phyloP scores from a whole-genome alignment of 2,329 filamentous ascomycete genomes.

The Fusarium mangiferae region DNA sequence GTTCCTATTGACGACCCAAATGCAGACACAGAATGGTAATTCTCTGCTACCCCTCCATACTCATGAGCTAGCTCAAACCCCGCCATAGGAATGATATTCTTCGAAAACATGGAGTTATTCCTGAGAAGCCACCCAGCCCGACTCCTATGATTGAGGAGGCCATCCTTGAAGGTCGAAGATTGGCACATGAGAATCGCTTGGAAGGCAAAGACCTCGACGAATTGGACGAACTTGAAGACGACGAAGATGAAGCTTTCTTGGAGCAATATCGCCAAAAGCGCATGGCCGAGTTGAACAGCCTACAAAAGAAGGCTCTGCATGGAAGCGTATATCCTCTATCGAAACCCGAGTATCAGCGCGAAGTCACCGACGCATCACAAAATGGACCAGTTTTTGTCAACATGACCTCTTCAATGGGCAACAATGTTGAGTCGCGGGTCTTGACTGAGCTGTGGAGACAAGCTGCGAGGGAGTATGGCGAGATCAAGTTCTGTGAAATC shows the following conservation, averaged over 20 bases:
- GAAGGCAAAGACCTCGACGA: conserved; percentile 96
- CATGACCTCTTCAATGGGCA: conserved; percentile 79
- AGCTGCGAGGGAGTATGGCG: conserved; percentile 85
- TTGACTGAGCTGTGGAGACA: conserved; percentile 88
- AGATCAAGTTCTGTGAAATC: conserved; percentile 98
- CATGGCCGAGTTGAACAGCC: conserved; percentile 79
- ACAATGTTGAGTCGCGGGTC: conserved; percentile 85
- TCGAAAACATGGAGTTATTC: conserved; percentile 94
- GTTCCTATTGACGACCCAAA: conserved; percentile 96
- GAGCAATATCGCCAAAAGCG: conserved; percentile 89
- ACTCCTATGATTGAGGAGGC: conserved; percentile 97
- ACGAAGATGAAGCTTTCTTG: conserved; percentile 93
- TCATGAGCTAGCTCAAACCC: conserved; percentile 40
- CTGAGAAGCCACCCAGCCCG: conserved; percentile 95
- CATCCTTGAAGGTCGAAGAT: conserved; percentile 80
- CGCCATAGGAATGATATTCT: conserved; percentile 91
- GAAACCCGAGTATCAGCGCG: conserved; percentile 90
- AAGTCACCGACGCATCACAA: conserved; percentile 90
- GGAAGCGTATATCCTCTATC: conserved; percentile 93
- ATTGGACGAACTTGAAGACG: conserved; percentile 91
- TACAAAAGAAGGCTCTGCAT: conserved; percentile 82
- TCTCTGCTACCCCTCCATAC: conserved; percentile 51
- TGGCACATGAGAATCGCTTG: conserved; percentile 91
- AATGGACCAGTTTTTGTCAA: conserved; percentile 79
- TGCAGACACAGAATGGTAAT: conserved; percentile 94